Evolutionary conservation across 23 red algal genomes (phyloP).

Genomic region (Agarophyton chilense): DNA sequence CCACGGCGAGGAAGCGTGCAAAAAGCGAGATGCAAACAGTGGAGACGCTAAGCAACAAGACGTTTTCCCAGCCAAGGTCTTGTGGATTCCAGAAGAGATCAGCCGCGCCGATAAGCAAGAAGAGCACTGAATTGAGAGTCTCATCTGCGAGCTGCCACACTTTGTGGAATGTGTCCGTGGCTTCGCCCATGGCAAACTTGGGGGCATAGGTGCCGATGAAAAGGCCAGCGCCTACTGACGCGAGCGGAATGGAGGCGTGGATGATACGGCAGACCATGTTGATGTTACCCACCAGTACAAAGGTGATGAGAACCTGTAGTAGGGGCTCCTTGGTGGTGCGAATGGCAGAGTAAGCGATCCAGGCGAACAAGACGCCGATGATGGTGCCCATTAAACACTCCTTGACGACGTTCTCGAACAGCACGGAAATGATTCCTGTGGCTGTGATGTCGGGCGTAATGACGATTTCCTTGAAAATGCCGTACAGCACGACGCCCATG

Average conservation of each 20-base stretch:
- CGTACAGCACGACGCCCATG: slow-evolving; percentile 92
- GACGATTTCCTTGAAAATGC: slow-evolving; percentile 62
- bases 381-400: slow-evolving; percentile 71
- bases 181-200: slow-evolving; percentile 75
- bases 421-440: slow-evolving; percentile 22
- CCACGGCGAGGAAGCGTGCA: slow-evolving; percentile 79
- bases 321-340: slow-evolving; percentile 73
- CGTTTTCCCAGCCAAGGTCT: slow-evolving; percentile 43
- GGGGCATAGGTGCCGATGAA: slow-evolving; percentile 94
- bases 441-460: slow-evolving; percentile 34
- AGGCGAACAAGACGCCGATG: slow-evolving; percentile 88
- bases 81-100: slow-evolving; percentile 79
- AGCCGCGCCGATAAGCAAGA: slow-evolving; percentile 90
- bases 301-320: slow-evolving; percentile 85
- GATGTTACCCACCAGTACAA: slow-evolving; percentile 94
- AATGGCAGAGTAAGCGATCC: slow-evolving; percentile 90
- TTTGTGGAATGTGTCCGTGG: slow-evolving; percentile 71
- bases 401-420: slow-evolving; percentile 67
- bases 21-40: slow-evolving; percentile 89
- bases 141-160: slow-evolving; percentile 96
- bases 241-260: slow-evolving; percentile 92
- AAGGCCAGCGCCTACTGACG: slow-evolving; percentile 87
- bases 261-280: slow-evolving; percentile 87
- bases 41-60: slow-evolving; percentile 54
- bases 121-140: slow-evolving; percentile 94